These are phyloP conservation scores for Phytophthora meadii DNA, from an alignment of 352 stramenopile genomes.

Conservation along the genomic window DNA sequence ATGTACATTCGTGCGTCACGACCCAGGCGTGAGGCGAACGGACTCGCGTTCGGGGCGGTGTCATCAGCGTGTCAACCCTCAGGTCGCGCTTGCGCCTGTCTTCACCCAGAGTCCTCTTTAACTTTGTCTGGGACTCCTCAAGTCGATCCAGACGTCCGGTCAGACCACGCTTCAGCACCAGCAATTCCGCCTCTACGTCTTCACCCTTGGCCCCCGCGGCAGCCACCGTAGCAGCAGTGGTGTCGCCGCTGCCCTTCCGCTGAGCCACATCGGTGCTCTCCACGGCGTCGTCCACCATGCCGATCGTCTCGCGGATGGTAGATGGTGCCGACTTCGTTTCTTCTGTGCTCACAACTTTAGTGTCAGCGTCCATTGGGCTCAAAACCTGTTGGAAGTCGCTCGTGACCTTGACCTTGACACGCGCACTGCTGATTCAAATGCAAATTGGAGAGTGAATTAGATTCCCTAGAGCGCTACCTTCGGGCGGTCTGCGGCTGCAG, in stretches of 20 bases:
- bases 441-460: no score
- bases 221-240: no score
- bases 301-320: neutral
- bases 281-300: slow-evolving; percentile 1
- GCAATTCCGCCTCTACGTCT: neutral
- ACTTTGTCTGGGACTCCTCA: neutral
- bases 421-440: no score
- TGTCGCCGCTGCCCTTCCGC: neutral
- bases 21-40: neutral
- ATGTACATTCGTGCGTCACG: neutral
- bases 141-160: neutral
- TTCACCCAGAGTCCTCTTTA: neutral
- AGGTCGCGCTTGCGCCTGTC: neutral
- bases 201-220: neutral
- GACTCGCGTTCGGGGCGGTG: neutral
- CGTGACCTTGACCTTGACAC: no score
- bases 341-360: neutral
- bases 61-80: neutral
- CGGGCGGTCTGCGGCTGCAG: no score
- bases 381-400: neutral
- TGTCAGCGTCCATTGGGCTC: neutral
- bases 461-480: no score
- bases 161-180: neutral
- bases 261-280: neutral
- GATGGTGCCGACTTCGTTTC: no score